Base-by-base conservation (phyloP, 108 stramenopile species). In the Skeletonema costatum region DNA sequence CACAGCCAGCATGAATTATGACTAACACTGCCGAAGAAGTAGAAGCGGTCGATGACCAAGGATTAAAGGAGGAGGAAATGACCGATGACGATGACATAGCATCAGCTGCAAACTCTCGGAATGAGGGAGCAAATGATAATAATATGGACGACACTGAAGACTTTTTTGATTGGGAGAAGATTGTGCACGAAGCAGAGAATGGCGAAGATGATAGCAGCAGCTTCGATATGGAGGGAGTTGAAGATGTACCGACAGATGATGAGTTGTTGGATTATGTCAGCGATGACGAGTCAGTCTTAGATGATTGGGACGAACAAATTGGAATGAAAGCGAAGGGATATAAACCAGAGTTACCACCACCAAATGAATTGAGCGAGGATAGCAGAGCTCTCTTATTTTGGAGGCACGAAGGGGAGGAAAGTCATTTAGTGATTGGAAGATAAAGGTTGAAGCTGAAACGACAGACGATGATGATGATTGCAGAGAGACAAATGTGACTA, bases 341-440 rank as follows among this genome's bases (percentile, higher is more conserved):
- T n/a, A 14, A 14, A 48, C 46, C 46, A 48, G 46, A 48, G 4
- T 4, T n/a, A 8, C n/a, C 46, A 48, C 13, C 46, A n/a, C 13
- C 46, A n/a, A 48, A 4, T 48, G 16, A 48, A 48, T n/a, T 48
- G 46, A n/a, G 46, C 16, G 46, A 48, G n/a, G 46, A 48, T 48
- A 48, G 46, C 46, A 73, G 64, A 31, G 62, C 61, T 41, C 63
- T 65, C 3, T 66, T 73, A 32, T 36, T 65, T 11, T 86, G 85
- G 85, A 76, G 81, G 32, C 30, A 14, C 17, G 81, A 78, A 32
- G 65, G 66, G 29, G 32, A 31, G 32, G 66, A 74, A 60, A 74
- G 42, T 14, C 82, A 70, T 48, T 48, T 60, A 82, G 81, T 64
- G 85, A 86, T 60, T 79, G 77, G 81, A 77, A 32, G 6, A 78